Percentiles rank a stretch among this genome's conserved stretches.
Conservation (phyloP, 345 rosid species). For the Populus nigra region DNA sequence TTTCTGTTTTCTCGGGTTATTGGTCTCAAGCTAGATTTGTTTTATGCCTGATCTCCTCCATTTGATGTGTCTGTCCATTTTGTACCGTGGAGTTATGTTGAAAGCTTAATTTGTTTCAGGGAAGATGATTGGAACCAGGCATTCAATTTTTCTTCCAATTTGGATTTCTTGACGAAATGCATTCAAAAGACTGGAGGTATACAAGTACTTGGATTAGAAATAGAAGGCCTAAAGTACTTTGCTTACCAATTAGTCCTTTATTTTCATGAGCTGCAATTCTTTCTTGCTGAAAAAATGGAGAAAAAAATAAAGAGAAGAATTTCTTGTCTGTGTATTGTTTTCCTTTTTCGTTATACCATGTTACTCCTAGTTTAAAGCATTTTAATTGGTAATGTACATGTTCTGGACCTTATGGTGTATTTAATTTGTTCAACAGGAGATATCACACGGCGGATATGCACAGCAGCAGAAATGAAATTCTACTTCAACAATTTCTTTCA, state of each 20-base stretch:
- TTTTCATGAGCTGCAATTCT: neutral
- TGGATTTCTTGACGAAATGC: slow-evolving; percentile 70
- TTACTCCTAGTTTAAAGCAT: neutral
- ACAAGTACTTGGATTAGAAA: neutral
- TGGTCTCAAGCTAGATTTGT: neutral
- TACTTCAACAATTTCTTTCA: slow-evolving; percentile 56
- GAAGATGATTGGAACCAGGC: slow-evolving; percentile 80
- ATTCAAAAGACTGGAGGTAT: slow-evolving; percentile 54
- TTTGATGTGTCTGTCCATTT: neutral
- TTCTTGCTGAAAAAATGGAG: slow-evolving; percentile 1
- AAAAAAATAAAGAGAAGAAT: neutral
- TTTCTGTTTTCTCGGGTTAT: neutral
- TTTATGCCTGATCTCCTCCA: neutral
- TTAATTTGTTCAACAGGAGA: slow-evolving; percentile 46
- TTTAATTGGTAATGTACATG: too few relatives aligned
- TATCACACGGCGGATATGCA: slow-evolving; percentile 51
- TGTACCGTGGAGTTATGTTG: neutral
- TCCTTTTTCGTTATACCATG: neutral
- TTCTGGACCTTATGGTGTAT: neutral
- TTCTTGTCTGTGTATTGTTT: too few relatives aligned
- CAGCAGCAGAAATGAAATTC: slow-evolving; percentile 75
- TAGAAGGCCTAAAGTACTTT: neutral
- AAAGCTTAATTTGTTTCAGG: slow-evolving; percentile 50
- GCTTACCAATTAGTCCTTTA: too few relatives aligned
- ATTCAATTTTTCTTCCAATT: slow-evolving; percentile 70